Evolutionary conservation across 2,329 filamentous ascomycete genomes (phyloP).

Genomic region (Colletotrichum limetticola): DNA sequence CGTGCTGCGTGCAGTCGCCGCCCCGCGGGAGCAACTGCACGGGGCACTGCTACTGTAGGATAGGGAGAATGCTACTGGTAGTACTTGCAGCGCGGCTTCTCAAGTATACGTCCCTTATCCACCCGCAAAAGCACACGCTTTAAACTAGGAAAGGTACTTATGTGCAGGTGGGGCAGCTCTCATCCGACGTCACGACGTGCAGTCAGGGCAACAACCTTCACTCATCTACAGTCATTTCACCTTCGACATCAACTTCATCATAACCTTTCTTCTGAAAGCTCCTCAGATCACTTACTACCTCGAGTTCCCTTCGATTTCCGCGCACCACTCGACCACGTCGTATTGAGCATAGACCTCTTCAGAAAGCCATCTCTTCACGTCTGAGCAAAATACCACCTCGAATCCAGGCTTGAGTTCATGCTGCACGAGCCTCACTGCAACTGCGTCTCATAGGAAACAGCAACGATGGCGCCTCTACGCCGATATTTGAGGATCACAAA

Average conservation of each 20-base stretch:
- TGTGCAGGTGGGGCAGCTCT: neutral
- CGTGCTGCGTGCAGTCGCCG: conserved; percentile 3
- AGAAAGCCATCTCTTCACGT: neutral
- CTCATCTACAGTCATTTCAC: neutral
- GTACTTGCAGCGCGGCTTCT: neutral
- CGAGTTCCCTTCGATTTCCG: too few relatives aligned
- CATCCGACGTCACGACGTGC: conserved; percentile 14
- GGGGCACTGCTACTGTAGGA: neutral
- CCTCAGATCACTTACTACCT: neutral
- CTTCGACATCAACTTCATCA: neutral
- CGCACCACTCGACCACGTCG: neutral
- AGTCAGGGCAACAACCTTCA: neutral
- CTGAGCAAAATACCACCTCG: neutral
- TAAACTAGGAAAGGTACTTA: neutral
- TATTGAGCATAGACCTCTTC: neutral
- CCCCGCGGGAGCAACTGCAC: conserved; percentile 3
- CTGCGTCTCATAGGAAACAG: neutral
- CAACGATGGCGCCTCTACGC: conserved; percentile 83
- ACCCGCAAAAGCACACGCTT: neutral
- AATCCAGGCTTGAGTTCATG: neutral
- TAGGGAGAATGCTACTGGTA: neutral
- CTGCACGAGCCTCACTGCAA: neutral
- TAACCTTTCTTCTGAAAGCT: neutral
- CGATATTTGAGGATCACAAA: conserved; percentile 93
- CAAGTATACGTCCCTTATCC: conserved; percentile 4